Base-by-base conservation (phyloP, 2,329 filamentous ascomycete species). In the Curvularia sp. region DNA sequence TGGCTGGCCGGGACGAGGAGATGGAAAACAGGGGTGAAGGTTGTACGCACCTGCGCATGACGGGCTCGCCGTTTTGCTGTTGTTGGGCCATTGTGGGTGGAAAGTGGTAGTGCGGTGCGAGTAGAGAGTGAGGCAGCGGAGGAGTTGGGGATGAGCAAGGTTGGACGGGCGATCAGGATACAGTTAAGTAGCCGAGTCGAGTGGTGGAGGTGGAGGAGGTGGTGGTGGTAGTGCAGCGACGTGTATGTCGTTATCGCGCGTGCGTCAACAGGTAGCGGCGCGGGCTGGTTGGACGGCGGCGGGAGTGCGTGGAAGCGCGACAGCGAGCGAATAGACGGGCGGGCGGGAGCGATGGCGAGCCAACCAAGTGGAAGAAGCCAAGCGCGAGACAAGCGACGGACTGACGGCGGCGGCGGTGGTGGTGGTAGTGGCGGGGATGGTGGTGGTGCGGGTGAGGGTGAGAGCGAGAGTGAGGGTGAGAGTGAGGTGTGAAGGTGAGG, bases 21-120 rank as follows among this genome's bases (percentile, higher is more conserved):
- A 46, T 10, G 25, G 27, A 30, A 61, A 41, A 23, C 30, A 42
- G 55, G 23, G 13, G 15, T 23, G 52, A 21, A 63, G 61, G 59
- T 61, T 55, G 28, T 50, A 75, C 83, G 68, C 86, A 89, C 87
- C 87, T 88, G 81, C 86, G 83, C 80, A 88, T 88, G 60, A 87
- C 85, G 74, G 86, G 86, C 67, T 83, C 77, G 64, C 74, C 72
- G 61, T 74, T 75, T 54, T 67, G 67, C 59, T 77, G 73, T 50
- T 67, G 67, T 56, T 77, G 73, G 64, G 76, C 75, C 76, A 78
- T 78, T 55, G 32, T 69, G 62, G 41, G 38, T 7, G 13, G 56
- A 48, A 58, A 39, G 34, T 56, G 47, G 39, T 15, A 21, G 49
- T 5, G n/a, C 13, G 13, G 32, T n/a, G 6, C 13, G 32, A n/a